Base-by-base conservation (phyloP, 495 filamentous ascomycete species). In the Aspergillus egyptiacus region DNA sequence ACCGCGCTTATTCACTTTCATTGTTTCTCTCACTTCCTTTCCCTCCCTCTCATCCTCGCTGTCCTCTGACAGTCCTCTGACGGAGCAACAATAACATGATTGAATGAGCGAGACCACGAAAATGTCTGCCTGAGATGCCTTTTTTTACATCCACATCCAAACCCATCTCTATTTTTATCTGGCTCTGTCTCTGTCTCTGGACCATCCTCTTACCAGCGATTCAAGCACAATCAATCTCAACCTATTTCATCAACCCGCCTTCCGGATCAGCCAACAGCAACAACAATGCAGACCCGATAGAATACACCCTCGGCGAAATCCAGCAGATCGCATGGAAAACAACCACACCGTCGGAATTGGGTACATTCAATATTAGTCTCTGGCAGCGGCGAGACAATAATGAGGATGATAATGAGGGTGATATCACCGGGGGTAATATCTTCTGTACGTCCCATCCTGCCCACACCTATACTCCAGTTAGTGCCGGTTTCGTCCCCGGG, bases 281-380 rank as follows among this genome's bases (percentile, higher is more conserved):
- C 8, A n/a, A 4, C 1, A n/a, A n/a, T n/a, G n/a, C n/a, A n/a
- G 37, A 44, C 2, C 18, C 8, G 8, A 19, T 30, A 10, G 31
- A 27, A n/a, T 44, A 44, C 32, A 23, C 32, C 17, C 15, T 37
- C 13, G 48, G 32, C 6, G 15, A 25, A 3, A 6, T 36, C 2
- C 20, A 36, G 30, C 15, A 28, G 6, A 20, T 51, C 31, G 20
- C 48, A 18, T 51, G 48, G 48, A 31, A 32, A 1, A 51, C 48
- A 20, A 35, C 32, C 3, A n/a, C n/a, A n/a, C n/a, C n/a, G n/a
- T n/a, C n/a, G n/a, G n/a, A n/a, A n/a, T 17, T 43, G 2, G 18
- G 23, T n/a, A 11, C 15, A 8, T 51, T 25, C 39, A 51, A 51
- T 19, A 43, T 51, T 31, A 43, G 37, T 8, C 17, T 51, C 15